Evolutionary conservation across 768 basidiomycete species (phyloP), one percentile per base, ranked within the genome.

Genomic region (Rhodocollybia butyracea): DNA sequence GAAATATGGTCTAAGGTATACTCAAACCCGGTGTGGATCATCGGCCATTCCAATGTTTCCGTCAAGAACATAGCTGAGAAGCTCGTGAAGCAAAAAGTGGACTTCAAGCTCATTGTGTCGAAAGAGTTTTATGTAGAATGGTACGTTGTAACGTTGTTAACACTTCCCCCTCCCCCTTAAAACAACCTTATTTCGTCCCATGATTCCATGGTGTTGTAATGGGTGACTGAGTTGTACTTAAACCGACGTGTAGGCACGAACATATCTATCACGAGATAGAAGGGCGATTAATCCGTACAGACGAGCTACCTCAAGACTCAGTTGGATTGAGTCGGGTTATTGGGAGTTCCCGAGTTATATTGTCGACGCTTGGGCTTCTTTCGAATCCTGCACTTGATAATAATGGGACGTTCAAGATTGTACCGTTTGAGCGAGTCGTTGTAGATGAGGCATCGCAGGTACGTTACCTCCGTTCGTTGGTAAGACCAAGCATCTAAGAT

Each of bases 371-470:
- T 22, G 73, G 76, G 54, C 80, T 78, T 74, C 68, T 83, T 6
- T 80, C 77, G 3, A 79, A 78, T 38, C 76, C 76, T 1, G 63
- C 57, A 1, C 57, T 83, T n/a, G 61, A 67, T 11, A 50, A 61
- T 0, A 67, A 68, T 13, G 63, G 66, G 1, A 21, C 76, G 6
- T 76, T 74, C 59, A 41, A 63, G 0, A 29, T 75, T 3, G 63
- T 79, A 1, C 79, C 78, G 1, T 64, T 80, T 21, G 71, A 69
- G 24, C 66, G 70, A n/a, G 70, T 83, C 2, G 70, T 83, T n/a
- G 67, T 83, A n/a, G 81, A 83, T 54, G 80, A 83, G 63, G 81
- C 79, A 2, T 80, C 78, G 6, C 79, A 80, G n/a, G n/a, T n/a
- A n/a, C n/a, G n/a, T n/a, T n/a, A n/a, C n/a, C n/a, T n/a, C n/a